Conservation (phyloP, 176 grass and related monocot genomes). For the Musa acuminata region DNA sequence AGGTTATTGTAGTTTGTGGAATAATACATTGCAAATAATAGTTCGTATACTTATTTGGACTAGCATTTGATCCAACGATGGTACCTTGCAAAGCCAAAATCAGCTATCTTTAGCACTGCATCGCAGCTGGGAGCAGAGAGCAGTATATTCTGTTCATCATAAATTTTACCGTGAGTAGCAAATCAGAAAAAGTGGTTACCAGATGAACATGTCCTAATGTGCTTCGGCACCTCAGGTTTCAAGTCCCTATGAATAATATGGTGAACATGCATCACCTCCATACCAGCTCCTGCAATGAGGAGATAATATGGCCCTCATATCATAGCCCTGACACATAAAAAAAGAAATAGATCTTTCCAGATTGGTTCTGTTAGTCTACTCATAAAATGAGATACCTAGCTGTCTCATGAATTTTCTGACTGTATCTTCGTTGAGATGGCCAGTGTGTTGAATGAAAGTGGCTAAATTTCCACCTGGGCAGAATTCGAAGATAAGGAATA, state of each 20-base stretch:
- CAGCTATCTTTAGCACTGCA: slow-evolving; percentile 47
- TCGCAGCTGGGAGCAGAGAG: slow-evolving; percentile 21
- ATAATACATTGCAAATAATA: not conserved
- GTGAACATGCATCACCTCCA: slow-evolving; percentile 37
- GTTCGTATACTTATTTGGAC: not conserved
- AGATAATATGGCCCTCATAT: not conserved
- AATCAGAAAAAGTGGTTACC: not conserved
- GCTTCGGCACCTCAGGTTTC: slow-evolving; percentile 46
- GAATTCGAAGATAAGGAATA: slow-evolving; percentile 44
- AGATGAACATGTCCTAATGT: not conserved
- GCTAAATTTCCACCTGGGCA: slow-evolving; percentile 39
- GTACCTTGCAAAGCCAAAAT: slow-evolving; percentile 52
- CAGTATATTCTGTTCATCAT: slow-evolving; percentile 32
- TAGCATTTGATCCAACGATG: not conserved
- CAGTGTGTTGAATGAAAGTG: slow-evolving; percentile 25
- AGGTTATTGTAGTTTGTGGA: not conserved
- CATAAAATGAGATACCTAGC: slow-evolving; percentile 19
- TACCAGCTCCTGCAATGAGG: slow-evolving; percentile 46
- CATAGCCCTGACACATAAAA: not conserved
- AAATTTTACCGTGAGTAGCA: not conserved
- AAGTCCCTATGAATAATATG: slow-evolving; percentile 57
- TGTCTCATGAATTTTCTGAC: slow-evolving; percentile 44
- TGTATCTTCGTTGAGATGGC: slow-evolving; percentile 26
- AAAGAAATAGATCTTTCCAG: not conserved
- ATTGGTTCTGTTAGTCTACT: not conserved